Conservation (phyloP, 768 basidiomycete genomes). For the Pleurotus platypus region DNA sequence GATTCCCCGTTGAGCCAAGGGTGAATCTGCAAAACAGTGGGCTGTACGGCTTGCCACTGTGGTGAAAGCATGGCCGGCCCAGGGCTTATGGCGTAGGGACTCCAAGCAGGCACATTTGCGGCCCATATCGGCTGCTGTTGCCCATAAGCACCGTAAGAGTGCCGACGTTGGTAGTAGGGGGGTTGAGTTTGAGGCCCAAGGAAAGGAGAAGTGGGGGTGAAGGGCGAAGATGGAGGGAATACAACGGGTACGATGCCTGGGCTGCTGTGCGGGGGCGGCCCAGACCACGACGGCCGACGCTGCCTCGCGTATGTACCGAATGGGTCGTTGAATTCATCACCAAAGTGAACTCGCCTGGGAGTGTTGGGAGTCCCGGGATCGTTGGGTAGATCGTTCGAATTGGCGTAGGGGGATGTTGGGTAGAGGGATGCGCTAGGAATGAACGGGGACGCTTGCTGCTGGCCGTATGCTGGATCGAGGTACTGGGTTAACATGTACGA, state of each 20-base stretch:
- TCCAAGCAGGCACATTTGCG: constrained; percentile 15
- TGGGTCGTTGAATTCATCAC: constrained; percentile 18
- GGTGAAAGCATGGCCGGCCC: constrained; percentile 17
- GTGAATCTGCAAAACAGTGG: constrained; percentile 30
- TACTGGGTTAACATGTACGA: constrained; percentile 31
- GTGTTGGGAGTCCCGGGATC: constrained; percentile 21
- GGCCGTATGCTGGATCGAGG: constrained; percentile 24
- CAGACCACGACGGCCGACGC: constrained; percentile 46
- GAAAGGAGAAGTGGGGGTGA: constrained; percentile 13
- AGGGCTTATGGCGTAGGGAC: constrained; percentile 14
- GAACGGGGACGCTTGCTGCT: constrained; percentile 38
- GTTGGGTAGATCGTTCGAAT: constrained; percentile 14
- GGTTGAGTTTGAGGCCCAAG: constrained; percentile 17
- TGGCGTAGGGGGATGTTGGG: constrained; percentile 33
- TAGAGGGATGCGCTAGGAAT: constrained; percentile 34
- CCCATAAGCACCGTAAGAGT: constrained; percentile 9
- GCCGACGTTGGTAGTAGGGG: constrained; percentile 10
- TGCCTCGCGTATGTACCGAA: constrained; percentile 17
- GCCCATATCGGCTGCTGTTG: neutral
- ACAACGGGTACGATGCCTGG: constrained; percentile 13
- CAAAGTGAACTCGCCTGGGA: constrained; percentile 18
- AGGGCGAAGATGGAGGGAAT: constrained; percentile 15
- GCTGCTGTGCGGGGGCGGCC: constrained; percentile 14
- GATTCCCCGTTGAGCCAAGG: constrained; percentile 53
- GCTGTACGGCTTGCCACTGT: constrained; percentile 11